Percentiles rank a stretch among this genome's conserved stretches.
These are phyloP conservation scores for Panicum miliaceum DNA, from an alignment of 176 grass and related monocot genomes.

Conservation along the genomic window DNA sequence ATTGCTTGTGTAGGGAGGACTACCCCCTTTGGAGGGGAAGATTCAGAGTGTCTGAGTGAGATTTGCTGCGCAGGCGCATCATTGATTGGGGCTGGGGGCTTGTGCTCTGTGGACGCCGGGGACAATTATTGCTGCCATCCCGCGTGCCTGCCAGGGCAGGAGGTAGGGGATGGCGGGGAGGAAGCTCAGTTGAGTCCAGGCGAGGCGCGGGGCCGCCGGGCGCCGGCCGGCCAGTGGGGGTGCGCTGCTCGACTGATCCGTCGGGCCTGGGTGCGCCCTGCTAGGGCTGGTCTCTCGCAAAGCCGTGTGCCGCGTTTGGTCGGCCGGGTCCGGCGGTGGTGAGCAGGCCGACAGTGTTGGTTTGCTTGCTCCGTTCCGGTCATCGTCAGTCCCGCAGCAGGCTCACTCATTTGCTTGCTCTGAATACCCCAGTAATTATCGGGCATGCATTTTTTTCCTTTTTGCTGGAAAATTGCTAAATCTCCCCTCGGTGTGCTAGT, in stretches of 20 bases:
- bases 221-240: conserved; percentile 2
- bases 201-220: conserved; percentile 19
- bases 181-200: conserved; percentile 39
- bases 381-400: neutral
- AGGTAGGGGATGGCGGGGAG: neutral
- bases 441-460: neutral
- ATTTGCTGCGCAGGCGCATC: conserved; percentile 40
- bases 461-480: neutral
- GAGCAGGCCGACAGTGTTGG: neutral
- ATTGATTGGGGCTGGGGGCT: conserved; percentile 15
- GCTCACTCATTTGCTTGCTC: neutral
- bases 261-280: neutral
- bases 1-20: neutral
- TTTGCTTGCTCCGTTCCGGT: neutral
- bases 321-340: conserved; percentile 9
- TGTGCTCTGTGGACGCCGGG: conserved; percentile 35
- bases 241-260: neutral
- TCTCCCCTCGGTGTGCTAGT: no score
- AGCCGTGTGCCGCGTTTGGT: neutral
- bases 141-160: conserved; percentile 9
- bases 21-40: neutral
- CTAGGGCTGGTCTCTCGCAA: neutral
- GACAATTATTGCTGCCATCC: conserved; percentile 43
- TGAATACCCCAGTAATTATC: neutral
- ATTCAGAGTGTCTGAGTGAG: conserved; percentile 12